Evolutionary conservation across 192 early-diverging fungal species (phyloP).

Genomic region (Coemansia sp.): DNA sequence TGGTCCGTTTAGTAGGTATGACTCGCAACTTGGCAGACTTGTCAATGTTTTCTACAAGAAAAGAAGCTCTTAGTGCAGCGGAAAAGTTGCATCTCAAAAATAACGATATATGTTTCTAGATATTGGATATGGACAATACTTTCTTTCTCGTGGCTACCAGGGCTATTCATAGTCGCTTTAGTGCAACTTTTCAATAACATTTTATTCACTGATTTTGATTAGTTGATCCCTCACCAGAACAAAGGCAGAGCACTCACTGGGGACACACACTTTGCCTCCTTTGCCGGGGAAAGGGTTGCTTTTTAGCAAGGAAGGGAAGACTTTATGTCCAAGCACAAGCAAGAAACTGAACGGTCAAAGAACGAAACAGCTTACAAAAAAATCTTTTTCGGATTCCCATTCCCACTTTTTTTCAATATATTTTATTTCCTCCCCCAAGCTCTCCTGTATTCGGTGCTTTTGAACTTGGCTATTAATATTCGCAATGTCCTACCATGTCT

Average conservation of each 20-base stretch:
- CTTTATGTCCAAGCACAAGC: not conserved
- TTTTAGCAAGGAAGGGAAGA: not conserved
- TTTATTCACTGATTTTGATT: not conserved
- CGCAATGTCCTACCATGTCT: not conserved
- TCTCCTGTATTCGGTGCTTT: not conserved
- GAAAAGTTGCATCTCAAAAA: not conserved
- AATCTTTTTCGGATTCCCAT: not conserved
- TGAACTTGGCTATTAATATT: not conserved
- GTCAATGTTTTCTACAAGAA: not conserved
- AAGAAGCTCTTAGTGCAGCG: not conserved
- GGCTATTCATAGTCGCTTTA: too few species aligned
- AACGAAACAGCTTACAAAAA: not conserved
- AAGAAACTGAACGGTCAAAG: not conserved
- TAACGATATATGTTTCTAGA: too few species aligned
- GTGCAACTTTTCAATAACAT: not conserved
- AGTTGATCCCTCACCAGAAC: not conserved
- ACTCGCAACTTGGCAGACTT: not conserved
- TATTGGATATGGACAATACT: too few species aligned
- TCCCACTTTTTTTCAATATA: not conserved
- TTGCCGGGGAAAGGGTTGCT: not conserved
- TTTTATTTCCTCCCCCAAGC: not conserved
- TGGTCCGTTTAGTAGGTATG: not conserved
- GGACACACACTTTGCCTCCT: not conserved
- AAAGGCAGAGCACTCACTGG: not conserved
- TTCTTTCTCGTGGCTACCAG: too few species aligned